Evolutionary conservation across 2,329 filamentous ascomycete genomes (phyloP), one percentile per base, ranked within the genome.

Genomic region (Botrytis byssoidea): DNA sequence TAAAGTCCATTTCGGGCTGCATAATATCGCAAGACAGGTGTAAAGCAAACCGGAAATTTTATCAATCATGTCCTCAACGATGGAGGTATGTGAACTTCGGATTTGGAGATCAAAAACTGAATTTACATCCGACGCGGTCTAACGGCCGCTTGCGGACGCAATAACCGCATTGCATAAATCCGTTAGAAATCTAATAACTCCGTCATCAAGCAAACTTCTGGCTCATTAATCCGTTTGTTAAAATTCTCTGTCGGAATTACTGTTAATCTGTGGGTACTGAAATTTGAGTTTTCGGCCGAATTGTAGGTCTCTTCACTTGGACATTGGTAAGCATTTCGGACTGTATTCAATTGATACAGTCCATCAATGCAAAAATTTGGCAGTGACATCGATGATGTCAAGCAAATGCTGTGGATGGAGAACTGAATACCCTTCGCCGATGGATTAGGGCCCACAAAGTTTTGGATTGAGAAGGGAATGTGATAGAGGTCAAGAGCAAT

Each of bases 211-310:
- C 12, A 51, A 40, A 61, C 59, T 25, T 40, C 20, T n/a, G 12
- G 5, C 35, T 61, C 35, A 8, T 40, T 40, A 8, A 35, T 61
- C 25, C 35, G 32, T 40, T n/a, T 14, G 1, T 10, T 37, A 3
- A 25, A 35, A 60, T 4, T 32, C 32, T 60, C 2, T 25, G 25
- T 60, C 18, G 32, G 8, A 25, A 37, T 37, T 37, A 25, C 20
- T 16, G 9, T 32, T 10, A 10, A 0, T 2, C 7, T 6, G 7
- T 37, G 32, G 18, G 4, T 12, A 35, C 4, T 14, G 5, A 14
- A n/a, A 51, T 51, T 3, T n/a, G 12, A n/a, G 25, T 7, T 51
- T 51, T 35, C 18, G 9, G 29, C 18, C 57, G 57, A 60, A 32
- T 1, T 12, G 2, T 0, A 60, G 3, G 29, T 22, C 8, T 32